phyloP scores from a whole-genome alignment of 2,329 filamentous ascomycete species.

The Endothia cerciana region DNA sequence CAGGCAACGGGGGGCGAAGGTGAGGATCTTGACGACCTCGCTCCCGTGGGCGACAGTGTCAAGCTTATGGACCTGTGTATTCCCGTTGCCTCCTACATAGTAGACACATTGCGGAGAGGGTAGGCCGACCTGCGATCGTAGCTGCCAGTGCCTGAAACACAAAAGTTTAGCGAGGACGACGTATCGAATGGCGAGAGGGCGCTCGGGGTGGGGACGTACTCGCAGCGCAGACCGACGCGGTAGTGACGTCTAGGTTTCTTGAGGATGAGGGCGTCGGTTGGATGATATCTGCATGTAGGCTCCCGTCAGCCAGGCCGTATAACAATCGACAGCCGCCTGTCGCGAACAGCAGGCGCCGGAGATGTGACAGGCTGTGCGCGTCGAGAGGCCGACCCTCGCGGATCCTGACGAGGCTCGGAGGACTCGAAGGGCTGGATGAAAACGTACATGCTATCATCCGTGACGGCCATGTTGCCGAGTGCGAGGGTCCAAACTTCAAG shows the following conservation, averaged over 20 bases:
- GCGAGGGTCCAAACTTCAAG: constrained; percentile 32
- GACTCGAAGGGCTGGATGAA: background rate
- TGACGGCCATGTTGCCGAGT: constrained; percentile 56
- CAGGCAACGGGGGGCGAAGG: constrained; percentile 80
- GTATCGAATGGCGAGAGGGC: constrained; percentile 44
- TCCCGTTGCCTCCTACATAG: constrained; percentile 76
- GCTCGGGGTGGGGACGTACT: constrained; percentile 65
- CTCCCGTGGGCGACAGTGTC: constrained; percentile 71
- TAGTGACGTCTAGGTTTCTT: constrained; percentile 67
- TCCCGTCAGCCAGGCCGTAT: constrained; percentile 31
- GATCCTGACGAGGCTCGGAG: background rate
- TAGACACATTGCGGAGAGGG: constrained; percentile 79
- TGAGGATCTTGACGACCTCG: constrained; percentile 72
- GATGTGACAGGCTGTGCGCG: constrained; percentile 7
- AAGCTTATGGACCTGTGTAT: constrained; percentile 67
- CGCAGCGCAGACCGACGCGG: constrained; percentile 43
- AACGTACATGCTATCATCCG: constrained; percentile 56
- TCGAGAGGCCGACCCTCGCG: background rate
- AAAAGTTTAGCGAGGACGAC: background rate
- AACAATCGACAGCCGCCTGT: background rate
- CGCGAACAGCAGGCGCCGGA: background rate
- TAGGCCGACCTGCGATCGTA: constrained; percentile 87
- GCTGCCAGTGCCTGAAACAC: constrained; percentile 73
- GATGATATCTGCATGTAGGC: constrained; percentile 56
- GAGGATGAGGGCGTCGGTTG: constrained; percentile 68